phyloP scores from a whole-genome alignment of 345 rosid genomes.

The Boechera retrofracta region DNA sequence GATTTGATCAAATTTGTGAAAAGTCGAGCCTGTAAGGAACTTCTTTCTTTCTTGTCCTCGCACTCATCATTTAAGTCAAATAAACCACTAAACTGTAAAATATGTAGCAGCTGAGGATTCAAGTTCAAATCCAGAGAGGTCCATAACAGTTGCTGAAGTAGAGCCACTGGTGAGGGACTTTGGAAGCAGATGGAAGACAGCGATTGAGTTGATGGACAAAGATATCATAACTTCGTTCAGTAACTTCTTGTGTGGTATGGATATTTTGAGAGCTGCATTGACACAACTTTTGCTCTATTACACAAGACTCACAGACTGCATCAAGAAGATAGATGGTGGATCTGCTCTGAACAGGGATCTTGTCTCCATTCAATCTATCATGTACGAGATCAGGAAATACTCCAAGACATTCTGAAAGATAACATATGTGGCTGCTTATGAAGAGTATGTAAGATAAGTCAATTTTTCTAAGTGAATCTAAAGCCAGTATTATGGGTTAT shows the following conservation, averaged over 20 bases:
- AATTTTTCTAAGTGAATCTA: constrained; percentile 24
- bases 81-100: constrained; percentile 10
- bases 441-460: constrained; percentile 26
- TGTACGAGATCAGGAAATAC: constrained; percentile 96
- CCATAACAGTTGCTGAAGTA: constrained; percentile 73
- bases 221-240: constrained; percentile 98
- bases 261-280: constrained; percentile 91
- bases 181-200: constrained; percentile 88
- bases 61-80: background rate
- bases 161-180: constrained; percentile 91
- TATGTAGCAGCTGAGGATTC: constrained; percentile 78
- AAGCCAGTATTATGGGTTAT: constrained; percentile 20
- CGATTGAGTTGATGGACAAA: constrained; percentile 97
- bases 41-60: constrained; percentile 2
- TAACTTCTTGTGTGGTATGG: constrained; percentile 96
- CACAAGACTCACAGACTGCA: constrained; percentile 89
- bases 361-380: constrained; percentile 86
- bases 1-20: constrained; percentile 93
- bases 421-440: constrained; percentile 2
- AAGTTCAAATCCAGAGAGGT: constrained; percentile 63
- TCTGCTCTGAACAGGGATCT: constrained; percentile 88
- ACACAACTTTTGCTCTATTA: constrained; percentile 94
- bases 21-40: constrained; percentile 78
- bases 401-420: constrained; percentile 72
- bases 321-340: constrained; percentile 78